phyloP scores from a whole-genome alignment of 2,329 filamentous ascomycete genomes.

The Penicillium sp. region DNA sequence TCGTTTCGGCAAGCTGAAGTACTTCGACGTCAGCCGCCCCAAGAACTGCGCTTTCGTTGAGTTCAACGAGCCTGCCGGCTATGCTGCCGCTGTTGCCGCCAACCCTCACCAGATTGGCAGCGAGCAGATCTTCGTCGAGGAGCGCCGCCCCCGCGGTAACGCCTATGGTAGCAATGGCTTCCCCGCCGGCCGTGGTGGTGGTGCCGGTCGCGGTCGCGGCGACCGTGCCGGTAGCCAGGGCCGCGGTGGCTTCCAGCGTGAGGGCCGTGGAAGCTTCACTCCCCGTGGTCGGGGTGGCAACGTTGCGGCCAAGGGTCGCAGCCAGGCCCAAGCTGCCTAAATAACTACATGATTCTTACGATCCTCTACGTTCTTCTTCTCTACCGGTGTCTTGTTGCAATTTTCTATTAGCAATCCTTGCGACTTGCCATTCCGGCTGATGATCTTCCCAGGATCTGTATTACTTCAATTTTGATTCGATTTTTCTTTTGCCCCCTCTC shows the following conservation, averaged over 20 bases:
- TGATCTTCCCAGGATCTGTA: slow-evolving; percentile 36
- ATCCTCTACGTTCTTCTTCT: slow-evolving; percentile 12
- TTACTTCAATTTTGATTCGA: slow-evolving; percentile 34
- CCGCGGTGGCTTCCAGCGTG: slow-evolving; percentile 67
- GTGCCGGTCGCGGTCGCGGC: slow-evolving; percentile 65
- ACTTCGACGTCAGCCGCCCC: slow-evolving; percentile 63
- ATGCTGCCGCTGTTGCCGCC: slow-evolving; percentile 75
- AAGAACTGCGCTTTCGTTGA: slow-evolving; percentile 99
- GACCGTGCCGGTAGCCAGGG: slow-evolving; percentile 64
- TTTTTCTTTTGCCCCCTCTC: slow-evolving; percentile 16
- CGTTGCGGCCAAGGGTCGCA: slow-evolving; percentile 48
- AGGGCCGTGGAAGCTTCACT: slow-evolving; percentile 65
- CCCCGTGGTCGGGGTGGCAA: slow-evolving; percentile 65
- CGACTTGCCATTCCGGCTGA: slow-evolving; percentile 7
- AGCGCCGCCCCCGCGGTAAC: slow-evolving; percentile 74
- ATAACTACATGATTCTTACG: slow-evolving; percentile 8
- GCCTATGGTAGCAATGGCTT: slow-evolving; percentile 68
- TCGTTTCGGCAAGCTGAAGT: slow-evolving; percentile 64
- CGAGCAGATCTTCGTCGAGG: slow-evolving; percentile 82
- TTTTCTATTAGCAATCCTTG: slow-evolving; percentile 1
- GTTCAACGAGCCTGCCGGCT: slow-evolving; percentile 76
- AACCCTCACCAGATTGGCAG: slow-evolving; percentile 85
- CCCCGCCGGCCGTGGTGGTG: slow-evolving; percentile 62
- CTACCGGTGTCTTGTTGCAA: background rate
- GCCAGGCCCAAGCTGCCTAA: slow-evolving; percentile 48